Conservation (phyloP, 202 grass and related monocot species). For the Zoysia matrella region DNA sequence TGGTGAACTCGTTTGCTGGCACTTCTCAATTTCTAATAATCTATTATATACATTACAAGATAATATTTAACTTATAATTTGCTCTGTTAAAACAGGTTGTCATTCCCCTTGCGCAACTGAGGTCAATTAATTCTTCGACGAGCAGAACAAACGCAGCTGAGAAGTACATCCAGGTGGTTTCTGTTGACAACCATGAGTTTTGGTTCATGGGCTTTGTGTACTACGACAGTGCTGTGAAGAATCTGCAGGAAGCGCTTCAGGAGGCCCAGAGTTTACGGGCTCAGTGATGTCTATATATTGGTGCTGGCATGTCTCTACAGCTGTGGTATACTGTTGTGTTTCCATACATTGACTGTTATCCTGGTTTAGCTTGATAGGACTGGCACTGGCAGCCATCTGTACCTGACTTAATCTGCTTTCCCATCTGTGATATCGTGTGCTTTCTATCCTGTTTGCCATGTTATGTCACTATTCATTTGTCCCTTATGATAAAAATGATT, state of each 20-base stretch:
- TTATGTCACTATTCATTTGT: too few relatives aligned
- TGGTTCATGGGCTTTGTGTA: conserved; percentile 99
- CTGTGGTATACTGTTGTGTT: conserved; percentile 40
- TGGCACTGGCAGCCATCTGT: too few relatives aligned
- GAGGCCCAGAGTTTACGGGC: conserved; percentile 49
- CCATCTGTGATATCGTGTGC: too few relatives aligned
- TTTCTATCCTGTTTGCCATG: too few relatives aligned
- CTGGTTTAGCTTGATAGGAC: conserved; percentile 47
- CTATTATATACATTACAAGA: not conserved
- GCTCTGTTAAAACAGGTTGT: conserved; percentile 57
- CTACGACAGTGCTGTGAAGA: conserved; percentile 88
- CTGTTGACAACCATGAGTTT: conserved; percentile 92
- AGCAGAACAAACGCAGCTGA: conserved; percentile 81
- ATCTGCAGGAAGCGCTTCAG: conserved; percentile 75
- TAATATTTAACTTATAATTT: conserved; percentile 3
- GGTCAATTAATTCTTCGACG: conserved; percentile 70
- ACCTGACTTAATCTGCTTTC: too few relatives aligned
- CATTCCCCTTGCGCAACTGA: conserved; percentile 78
- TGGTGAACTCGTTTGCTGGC: not conserved
- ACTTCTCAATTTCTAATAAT: not conserved
- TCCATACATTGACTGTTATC: conserved; percentile 12
- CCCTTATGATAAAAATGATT: too few relatives aligned
- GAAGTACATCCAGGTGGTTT: conserved; percentile 95
- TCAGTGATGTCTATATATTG: conserved; percentile 45
- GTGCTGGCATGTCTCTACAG: conserved; percentile 18